Evolutionary conservation across 192 early-diverging fungal species (phyloP).

Genomic region (Dimargaris xerosporica): DNA sequence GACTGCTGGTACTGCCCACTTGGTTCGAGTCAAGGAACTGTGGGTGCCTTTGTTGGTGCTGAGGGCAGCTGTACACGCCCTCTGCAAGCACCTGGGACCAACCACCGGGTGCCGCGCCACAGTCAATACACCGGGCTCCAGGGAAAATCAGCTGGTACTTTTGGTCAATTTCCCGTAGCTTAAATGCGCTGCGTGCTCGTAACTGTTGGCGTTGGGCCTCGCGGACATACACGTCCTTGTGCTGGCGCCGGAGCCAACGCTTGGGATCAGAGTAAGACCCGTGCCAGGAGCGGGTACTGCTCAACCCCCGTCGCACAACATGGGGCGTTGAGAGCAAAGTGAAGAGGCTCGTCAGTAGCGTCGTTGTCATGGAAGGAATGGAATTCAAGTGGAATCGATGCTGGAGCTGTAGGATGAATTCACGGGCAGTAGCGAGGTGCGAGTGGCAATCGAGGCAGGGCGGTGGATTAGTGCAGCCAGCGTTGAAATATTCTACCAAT

Average conservation of each 20-base stretch:
- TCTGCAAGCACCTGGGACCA: constrained; percentile 58
- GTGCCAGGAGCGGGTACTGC: not conserved
- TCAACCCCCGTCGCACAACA: too few species aligned
- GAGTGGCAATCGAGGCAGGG: too few species aligned
- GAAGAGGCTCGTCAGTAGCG: too few species aligned
- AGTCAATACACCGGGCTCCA: constrained; percentile 30
- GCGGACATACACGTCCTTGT: constrained; percentile 50
- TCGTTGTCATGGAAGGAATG: too few species aligned
- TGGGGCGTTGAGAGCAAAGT: too few species aligned
- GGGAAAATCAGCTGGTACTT: constrained; percentile 24
- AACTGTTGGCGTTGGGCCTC: constrained; percentile 35
- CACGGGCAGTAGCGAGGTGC: too few species aligned
- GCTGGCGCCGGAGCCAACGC: constrained; percentile 49
- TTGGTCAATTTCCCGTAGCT: constrained; percentile 42
- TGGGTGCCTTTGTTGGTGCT: not conserved
- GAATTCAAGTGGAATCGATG: too few species aligned
- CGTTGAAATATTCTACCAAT: too few species aligned
- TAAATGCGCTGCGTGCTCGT: constrained; percentile 61
- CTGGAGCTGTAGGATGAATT: too few species aligned
- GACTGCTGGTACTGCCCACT: not conserved
- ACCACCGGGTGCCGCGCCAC: constrained; percentile 60
- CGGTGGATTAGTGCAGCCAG: too few species aligned
- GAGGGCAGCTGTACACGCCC: constrained; percentile 13
- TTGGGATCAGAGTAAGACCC: constrained; percentile 20
- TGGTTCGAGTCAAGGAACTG: not conserved